Evolutionary conservation across 2,329 filamentous ascomycete species (phyloP), one percentile per base, ranked within the genome.

Genomic region (Verticillium zaregamsianum): DNA sequence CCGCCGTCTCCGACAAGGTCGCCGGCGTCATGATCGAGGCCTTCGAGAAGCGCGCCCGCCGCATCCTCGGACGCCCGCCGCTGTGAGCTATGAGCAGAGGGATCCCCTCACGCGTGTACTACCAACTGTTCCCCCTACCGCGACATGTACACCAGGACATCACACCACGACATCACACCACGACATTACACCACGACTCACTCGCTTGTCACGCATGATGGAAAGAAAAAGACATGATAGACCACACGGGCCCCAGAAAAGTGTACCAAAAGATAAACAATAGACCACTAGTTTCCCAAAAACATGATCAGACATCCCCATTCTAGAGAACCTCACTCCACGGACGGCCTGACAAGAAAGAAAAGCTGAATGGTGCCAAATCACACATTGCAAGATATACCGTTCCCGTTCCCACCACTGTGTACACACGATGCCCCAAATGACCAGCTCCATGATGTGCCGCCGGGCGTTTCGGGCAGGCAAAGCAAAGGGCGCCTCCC

Each of bases 11-110:
- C 66, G 90, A 92, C 35, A 92, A 91, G 76, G 87, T 97, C 65
- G 94, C 92, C 1, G 88, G 87, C 4, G 82, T 90, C 66, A 97
- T 99, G 93, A 90, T 98, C 66, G 88, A 91, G 74, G 94, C 95
- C 1, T 99, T 99, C 79, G 93, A 97, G 79, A 85, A 86, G 75
- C 83, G 91, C 70, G 93, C 95, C 6, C 80, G 80, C 71, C 79
- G 84, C 69, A 72, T 92, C 57, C 73, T 85, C 68, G 77, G 76
- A 3, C 25, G 28, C 23, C 40, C 58, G 5, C 54, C 54, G 49
- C n/a, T 15, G 54, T 55, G 45, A 49, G 17, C 14, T 3, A 2
- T 5, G 25, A 25, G 25, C 25, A 2, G 25, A 3, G 25, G n/a
- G n/a, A n/a, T n/a, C 5, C 28, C 28, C 28, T 28, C 4, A 5